Conservation (phyloP, 139 green algal species). For the Chlorella sorokiniana region DNA sequence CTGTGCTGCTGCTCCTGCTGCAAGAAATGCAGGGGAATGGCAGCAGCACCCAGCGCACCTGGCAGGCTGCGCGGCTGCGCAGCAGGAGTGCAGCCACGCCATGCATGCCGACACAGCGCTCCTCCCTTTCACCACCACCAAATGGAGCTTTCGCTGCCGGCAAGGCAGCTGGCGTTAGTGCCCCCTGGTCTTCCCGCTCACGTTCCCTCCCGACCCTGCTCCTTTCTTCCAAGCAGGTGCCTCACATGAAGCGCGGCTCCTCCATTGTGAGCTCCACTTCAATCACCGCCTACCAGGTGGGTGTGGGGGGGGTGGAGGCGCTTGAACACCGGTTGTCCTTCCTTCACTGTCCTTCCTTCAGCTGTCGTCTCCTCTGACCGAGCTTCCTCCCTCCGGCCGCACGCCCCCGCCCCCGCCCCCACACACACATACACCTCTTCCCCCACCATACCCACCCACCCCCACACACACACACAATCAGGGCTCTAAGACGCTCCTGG, state of each 20-base stretch:
- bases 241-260: slow-evolving; percentile 60
- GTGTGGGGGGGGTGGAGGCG: background rate
- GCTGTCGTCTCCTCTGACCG: no score
- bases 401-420: slow-evolving; percentile 34
- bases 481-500: slow-evolving; percentile 32
- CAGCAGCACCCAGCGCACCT: background rate
- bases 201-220: background rate
- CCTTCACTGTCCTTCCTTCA: background rate
- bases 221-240: slow-evolving; percentile 36
- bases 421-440: no score
- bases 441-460: background rate
- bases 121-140: no score
- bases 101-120: no score
- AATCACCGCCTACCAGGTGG: slow-evolving; percentile 64
- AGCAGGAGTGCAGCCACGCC: no score
- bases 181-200: background rate
- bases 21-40: no score
- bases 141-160: no score
- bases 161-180: no score
- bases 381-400: no score
- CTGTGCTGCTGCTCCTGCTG: background rate
- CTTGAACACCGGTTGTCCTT: background rate
- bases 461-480: no score
- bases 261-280: slow-evolving; percentile 76
- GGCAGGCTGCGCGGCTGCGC: background rate